Base-by-base conservation (phyloP, 1,284 basidiomycete species). In the Mycocalia duriaeana region DNA sequence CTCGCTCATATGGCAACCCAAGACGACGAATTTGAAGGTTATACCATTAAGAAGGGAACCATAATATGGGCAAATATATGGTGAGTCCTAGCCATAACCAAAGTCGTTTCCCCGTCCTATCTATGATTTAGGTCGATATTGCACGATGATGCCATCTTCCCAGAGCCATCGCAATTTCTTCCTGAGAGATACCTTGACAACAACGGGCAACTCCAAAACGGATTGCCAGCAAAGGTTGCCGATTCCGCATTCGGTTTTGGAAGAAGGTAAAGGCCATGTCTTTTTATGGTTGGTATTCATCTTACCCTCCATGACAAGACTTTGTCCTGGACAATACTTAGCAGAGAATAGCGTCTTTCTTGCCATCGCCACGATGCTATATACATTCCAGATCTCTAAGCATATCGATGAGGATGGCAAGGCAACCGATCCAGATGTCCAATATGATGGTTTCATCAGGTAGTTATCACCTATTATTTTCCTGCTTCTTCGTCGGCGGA, bases 271-370 rank as follows among this genome's bases (percentile, higher is more conserved):
- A 19, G 11, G 14, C 4, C 14, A 20, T 20, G 20, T n/a, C 13
- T 16, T 19, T 20, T 11, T 11, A 4, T 39, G 20, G n/a, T 39
- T 8, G 3, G 11, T n/a, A 11, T 39, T 20, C n/a, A 39, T 16
- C 20, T 19, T n/a, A 39, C 13, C n/a, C 4, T 14, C 16, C 3
- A n/a, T n/a, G 37, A 14, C 3, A 5, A 39, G 37, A 39, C n/a
- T 39, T 19, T 39, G 37, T 19, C 37, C 37, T 16, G 37, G 37
- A 39, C 5, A 16, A 19, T 39, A 39, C 19, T 6, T 39, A 19
- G 37, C 37, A 39, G 19, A 39, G 19, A 39, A 39, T 19, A 39
- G 37, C 7, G 37, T 39, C 37, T 39, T 39, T 19, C 37, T 39
- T 16, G n/a, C 37, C 13, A 19, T 39, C 20, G 13, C 37, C 3